Evolutionary conservation across 164 flowering plant species (phyloP), one percentile per base, ranked within the genome.

Genomic region (Brasenia schreberi): DNA sequence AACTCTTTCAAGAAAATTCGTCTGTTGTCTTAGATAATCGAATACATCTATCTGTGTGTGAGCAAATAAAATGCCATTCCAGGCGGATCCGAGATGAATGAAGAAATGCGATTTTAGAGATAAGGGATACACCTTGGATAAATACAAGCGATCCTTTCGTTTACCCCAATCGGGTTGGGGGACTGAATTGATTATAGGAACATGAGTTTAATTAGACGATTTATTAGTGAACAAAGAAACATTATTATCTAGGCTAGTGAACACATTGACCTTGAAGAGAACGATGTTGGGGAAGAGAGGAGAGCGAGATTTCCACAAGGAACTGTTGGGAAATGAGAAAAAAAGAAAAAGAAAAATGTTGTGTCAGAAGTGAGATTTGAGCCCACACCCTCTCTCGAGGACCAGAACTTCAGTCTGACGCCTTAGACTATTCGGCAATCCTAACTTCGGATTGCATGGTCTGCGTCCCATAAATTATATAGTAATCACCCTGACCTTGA

Each of bases 371-470:
- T 87, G 88, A 81, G 83, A 71, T 82, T 82, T 80, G 80, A 82
- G 74, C 82, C 84, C 81, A 79, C 81, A 81, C 85, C 78, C 81
- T 79, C 83, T 77, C 23, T 7, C 77, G 87, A 82, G 66, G 82
- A 87, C 90, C 90, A 87, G 90, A 87, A 87, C 90, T 85, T 85
- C 88, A 87, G 90, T 85, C 90, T 87, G 90, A 85, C 90, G 88
- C 88, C 90, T 87, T 85, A 85, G 88, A 87, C 90, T 88, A 84
- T 88, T 87, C 88, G 90, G 88, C 88, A 85, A 87, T 0, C 27
- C 0, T 23, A n/a, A n/a, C n/a, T n/a, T n/a, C n/a, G n/a, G n/a
- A n/a, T n/a, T n/a, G n/a, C n/a, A n/a, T n/a, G n/a, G n/a, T n/a
- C n/a, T n/a, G n/a, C n/a, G n/a, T n/a, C n/a, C n/a, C n/a, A n/a